These are phyloP conservation scores for Pythium vanterpoolii DNA, from an alignment of 352 stramenopile species.

Conservation along the genomic window DNA sequence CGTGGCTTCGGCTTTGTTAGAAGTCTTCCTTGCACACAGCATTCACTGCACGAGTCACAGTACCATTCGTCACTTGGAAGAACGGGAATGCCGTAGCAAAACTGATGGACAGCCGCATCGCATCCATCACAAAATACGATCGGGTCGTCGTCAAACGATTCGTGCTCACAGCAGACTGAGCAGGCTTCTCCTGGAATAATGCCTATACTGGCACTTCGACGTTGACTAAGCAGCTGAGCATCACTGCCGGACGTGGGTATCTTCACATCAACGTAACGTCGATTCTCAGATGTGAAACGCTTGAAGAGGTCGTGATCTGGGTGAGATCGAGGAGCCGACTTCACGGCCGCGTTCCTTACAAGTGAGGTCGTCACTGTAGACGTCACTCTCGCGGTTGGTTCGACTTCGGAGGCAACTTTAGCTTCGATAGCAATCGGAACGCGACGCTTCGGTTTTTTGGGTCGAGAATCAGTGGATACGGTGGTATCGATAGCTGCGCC, in stretches of 20 bases:
- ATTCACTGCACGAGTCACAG: conserved; percentile 55
- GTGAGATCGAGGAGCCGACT: background rate
- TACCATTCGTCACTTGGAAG: conserved; percentile 81
- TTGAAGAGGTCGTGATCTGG: background rate
- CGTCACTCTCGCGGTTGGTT: background rate
- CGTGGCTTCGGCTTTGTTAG: conserved; percentile 8
- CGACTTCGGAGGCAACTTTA: background rate
- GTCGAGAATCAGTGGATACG: background rate
- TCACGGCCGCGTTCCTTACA: background rate
- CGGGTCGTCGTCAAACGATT: conserved; percentile 85
- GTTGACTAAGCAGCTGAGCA: conserved; percentile 1
- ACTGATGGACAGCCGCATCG: conserved; percentile 85
- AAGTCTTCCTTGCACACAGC: background rate
- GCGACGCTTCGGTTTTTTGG: conserved; percentile 13
- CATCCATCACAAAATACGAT: conserved; percentile 91
- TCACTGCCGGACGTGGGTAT: background rate
- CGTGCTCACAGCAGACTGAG: conserved; percentile 71
- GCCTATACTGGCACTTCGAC: background rate
- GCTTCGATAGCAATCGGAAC: background rate
- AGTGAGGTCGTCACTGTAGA: background rate
- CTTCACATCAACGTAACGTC: background rate
- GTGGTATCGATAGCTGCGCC: background rate
- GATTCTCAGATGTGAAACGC: background rate
- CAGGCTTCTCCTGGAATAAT: conserved; percentile 37
- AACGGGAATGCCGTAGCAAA: conserved; percentile 78